Evolutionary conservation across 768 basidiomycete species (phyloP).

Genomic region (Sporobolomyces phaffii): DNA sequence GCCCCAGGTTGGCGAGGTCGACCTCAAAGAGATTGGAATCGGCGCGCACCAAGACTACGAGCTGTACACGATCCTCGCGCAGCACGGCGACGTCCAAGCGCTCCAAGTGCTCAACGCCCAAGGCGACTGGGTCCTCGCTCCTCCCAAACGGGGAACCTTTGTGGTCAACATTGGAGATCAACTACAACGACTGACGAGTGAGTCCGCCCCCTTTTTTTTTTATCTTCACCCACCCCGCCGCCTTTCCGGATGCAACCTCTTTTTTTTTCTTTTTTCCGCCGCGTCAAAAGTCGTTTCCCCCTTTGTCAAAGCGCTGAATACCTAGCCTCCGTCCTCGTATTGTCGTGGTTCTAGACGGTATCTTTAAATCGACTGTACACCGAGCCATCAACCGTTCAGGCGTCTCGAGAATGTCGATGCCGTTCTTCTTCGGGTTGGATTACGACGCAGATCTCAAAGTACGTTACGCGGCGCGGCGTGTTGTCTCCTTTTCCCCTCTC

Average conservation of each 20-base stretch:
- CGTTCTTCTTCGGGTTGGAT: conserved; percentile 56
- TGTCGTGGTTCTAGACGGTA: conserved; percentile 57
- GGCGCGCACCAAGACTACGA: conserved; percentile 62
- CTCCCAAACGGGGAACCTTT: conserved; percentile 68
- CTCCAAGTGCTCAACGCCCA: conserved; percentile 74
- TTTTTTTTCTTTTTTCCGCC: no score
- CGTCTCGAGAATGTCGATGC: not conserved
- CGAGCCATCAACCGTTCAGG: conserved; percentile 76
- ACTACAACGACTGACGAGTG: conserved; percentile 83
- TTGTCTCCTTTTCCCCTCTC: no score
- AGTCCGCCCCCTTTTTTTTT: conserved; percentile 42
- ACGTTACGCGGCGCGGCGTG: no score
- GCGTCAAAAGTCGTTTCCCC: no score
- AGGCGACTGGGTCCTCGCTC: conserved; percentile 74
- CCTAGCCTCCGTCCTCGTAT: not conserved
- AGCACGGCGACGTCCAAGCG: conserved; percentile 55
- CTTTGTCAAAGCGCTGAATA: no score
- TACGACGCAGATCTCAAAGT: conserved; percentile 56
- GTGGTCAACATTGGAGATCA: conserved; percentile 88
- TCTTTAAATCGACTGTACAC: conserved; percentile 86
- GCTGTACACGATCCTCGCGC: conserved; percentile 59
- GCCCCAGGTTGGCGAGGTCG: conserved; percentile 60
- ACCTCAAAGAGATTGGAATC: conserved; percentile 67
- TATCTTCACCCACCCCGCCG: no score
- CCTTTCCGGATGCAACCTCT: no score